phyloP scores from a whole-genome alignment of 495 filamentous ascomycete species.

The Penicillium lividum region DNA sequence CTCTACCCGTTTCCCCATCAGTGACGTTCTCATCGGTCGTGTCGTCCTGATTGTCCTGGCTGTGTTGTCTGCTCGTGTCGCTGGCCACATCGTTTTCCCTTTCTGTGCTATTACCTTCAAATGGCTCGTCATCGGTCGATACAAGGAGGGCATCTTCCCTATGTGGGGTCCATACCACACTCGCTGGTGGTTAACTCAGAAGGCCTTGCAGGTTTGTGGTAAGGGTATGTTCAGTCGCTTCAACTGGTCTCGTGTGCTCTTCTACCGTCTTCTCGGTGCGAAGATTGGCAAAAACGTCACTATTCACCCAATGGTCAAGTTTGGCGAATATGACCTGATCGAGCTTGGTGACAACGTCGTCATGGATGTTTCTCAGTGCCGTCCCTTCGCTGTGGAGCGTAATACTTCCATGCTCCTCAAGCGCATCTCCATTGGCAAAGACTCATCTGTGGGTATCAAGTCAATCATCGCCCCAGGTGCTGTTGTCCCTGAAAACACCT shows the following conservation, averaged over 20 bases:
- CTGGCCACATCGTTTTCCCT: constrained; percentile 30
- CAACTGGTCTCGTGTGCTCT: constrained; percentile 34
- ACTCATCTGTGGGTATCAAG: constrained; percentile 36
- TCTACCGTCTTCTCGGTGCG: constrained; percentile 44
- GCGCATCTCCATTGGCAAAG: constrained; percentile 39
- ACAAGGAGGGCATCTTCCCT: constrained; percentile 44
- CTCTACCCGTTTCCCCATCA: constrained; percentile 24
- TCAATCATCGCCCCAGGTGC: constrained; percentile 46
- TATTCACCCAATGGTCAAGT: constrained; percentile 27
- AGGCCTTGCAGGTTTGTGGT: constrained; percentile 39
- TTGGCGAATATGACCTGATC: constrained; percentile 50
- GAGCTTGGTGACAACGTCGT: constrained; percentile 42
- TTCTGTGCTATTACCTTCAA: constrained; percentile 40
- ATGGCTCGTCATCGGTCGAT: constrained; percentile 47
- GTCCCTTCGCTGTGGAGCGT: constrained; percentile 46
- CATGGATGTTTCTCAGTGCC: constrained; percentile 37
- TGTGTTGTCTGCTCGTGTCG: constrained; percentile 30
- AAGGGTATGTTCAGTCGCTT: constrained; percentile 36
- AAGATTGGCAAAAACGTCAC: constrained; percentile 43
- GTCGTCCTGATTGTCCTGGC: constrained; percentile 35
- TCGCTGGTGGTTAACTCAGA: constrained; percentile 51
- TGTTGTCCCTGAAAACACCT: constrained; percentile 35
- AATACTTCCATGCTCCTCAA: constrained; percentile 50
- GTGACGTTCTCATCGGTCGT: constrained; percentile 28
- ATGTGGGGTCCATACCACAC: constrained; percentile 53